Base-by-base conservation (phyloP, 192 early-diverging fungal genomes). In the Thamnidium elegans region DNA sequence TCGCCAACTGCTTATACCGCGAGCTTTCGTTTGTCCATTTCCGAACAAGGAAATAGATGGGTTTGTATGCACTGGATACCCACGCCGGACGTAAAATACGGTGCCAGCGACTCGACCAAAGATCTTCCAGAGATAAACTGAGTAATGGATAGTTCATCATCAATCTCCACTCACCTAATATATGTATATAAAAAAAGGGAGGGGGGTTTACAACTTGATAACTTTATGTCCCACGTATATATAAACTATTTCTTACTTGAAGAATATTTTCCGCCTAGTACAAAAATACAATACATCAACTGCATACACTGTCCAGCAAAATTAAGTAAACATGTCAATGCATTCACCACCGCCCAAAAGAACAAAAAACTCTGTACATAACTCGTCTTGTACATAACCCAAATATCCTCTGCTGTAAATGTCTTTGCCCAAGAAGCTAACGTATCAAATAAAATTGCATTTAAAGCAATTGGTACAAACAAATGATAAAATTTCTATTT, bases 81-180 rank as follows among this genome's bases (percentile, higher is more conserved):
- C 65, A 67, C 0, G 55, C 26, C 7, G 44, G 39, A 43, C 55
- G 39, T 15, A 67, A 50, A 14, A 58, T 23, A 14, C 55, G 65
- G 31, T 67, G 65, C 65, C 65, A 67, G 1, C 65, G 53, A 39
- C 21, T 32, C 3, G 66, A 67, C 66, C 66, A 67, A 3, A 59
- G 32, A 7, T 67, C 56, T 19, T 51, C 56, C 11, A 67, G 11
- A 3, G 56, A 67, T 19, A 44, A 21, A 3, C 44, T 13, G 15
- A 60, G 13, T 19, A 67, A 43, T 26, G 56, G 66, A 59, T 67
- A 50, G 3, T 58, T 44, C 65, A 67, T 67, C 45, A 58, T 20
- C 13, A 50, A 23, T 20, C 65, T 55, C 39, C 34, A 67, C 32
- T 67, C 54, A 39, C 17, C 65, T 67, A 3, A 21, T 31, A 32